Conservation (phyloP, 2,329 filamentous ascomycete genomes). For the Helotiales sp. region DNA sequence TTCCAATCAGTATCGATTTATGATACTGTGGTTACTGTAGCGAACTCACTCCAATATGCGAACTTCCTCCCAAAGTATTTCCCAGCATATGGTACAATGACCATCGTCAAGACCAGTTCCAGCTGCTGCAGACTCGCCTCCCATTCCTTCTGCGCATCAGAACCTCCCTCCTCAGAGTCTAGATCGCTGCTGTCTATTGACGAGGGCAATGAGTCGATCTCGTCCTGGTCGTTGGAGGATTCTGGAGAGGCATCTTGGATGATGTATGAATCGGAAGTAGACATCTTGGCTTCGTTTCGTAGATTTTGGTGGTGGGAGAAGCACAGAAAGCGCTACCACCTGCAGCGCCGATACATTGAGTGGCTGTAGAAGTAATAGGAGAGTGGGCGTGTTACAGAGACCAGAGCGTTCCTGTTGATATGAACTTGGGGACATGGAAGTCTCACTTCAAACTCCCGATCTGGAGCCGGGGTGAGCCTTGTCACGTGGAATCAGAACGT, state of each 20-base stretch:
- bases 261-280: constrained; percentile 40
- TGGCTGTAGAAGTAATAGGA: constrained; percentile 1
- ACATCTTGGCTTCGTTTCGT: constrained; percentile 34
- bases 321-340: constrained; percentile 39
- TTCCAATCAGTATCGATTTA: constrained; percentile 12
- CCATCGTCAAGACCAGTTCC: constrained; percentile 91
- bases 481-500: not conserved
- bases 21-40: not conserved
- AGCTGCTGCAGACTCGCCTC: constrained; percentile 91
- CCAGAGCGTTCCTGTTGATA: not conserved
- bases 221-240: constrained; percentile 62
- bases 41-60: constrained; percentile 87
- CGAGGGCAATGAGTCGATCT: constrained; percentile 69
- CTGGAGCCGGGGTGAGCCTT: not conserved
- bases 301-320: constrained; percentile 10
- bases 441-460: constrained; percentile 1
- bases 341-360: constrained; percentile 37
- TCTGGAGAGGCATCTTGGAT: constrained; percentile 48
- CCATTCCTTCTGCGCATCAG: constrained; percentile 94
- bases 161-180: constrained; percentile 60
- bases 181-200: constrained; percentile 57
- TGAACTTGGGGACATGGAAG: constrained; percentile 5
- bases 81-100: constrained; percentile 88
- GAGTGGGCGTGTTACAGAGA: not conserved
- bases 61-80: constrained; percentile 95